Evolutionary conservation across 106 monocot genomes (phyloP), one percentile per base, ranked within the genome.

Genomic region (Platanthera guangdongensis): DNA sequence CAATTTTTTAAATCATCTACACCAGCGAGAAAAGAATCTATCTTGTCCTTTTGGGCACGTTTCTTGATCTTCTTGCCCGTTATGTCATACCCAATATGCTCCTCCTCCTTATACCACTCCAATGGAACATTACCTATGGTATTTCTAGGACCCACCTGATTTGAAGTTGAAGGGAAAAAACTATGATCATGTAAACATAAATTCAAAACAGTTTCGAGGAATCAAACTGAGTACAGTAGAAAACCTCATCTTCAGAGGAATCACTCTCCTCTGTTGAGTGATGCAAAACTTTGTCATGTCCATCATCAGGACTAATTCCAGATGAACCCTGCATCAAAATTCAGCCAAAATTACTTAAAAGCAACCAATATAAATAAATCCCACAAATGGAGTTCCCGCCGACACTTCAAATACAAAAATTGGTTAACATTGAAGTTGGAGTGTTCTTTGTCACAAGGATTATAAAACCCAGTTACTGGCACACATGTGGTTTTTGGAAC

Each of bases 231-330:
- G 32, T 13, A 78, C 60, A 12, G 45, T 9, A 74, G 49, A 68
- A n/a, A 59, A 91, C 97, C 89, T 97, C 94, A 22, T 97, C 97
- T 83, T 97, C 97, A 4, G 97, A 97, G 51, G 97, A 97, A 69
- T 97, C 94, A 22, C 97, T 91, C 81, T 91, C 87, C 49, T 85
- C 86, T 2, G 55, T 50, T 72, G 72, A 51, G 51, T 72, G 72
- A 45, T 67, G 45, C 30, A 25, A 63, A 39, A 52, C 74, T 28
- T 64, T 51, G 48, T 47, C 64, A 22, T 39, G 4, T 60, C 60
- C 60, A 6, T 67, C 74, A 45, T 45, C 68, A 8, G 2, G 49
- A 69, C 30, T 16, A 52, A 45, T 19, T 7, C 30, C 75, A 78
- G 10, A 78, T 1, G 52, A 68, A 68, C 4, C 50, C 68, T 70